Percentiles rank a stretch among this genome's conserved stretches.
These are phyloP conservation scores for Papilionanthe hybrid DNA, from an alignment of 116 monocot genomes.

Conservation along the genomic window DNA sequence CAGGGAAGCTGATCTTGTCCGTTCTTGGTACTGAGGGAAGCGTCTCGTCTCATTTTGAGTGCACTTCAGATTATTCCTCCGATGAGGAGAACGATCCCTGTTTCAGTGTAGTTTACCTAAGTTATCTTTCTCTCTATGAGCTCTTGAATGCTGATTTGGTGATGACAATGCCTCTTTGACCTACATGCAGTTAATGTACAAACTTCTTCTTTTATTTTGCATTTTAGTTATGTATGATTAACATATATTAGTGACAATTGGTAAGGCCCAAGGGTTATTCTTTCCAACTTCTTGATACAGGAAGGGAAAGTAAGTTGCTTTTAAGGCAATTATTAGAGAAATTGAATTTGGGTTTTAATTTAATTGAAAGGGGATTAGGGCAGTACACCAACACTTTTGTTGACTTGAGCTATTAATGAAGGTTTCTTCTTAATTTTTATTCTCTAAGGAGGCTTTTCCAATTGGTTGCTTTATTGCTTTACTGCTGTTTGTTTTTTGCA, in stretches of 20 bases:
- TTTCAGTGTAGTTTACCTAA: constrained; percentile 7
- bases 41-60: constrained; percentile 17
- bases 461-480: not conserved
- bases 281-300: not conserved
- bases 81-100: constrained; percentile 10
- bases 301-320: not conserved
- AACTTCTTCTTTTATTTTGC: not conserved
- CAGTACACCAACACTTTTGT: not conserved
- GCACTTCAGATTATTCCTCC: not conserved
- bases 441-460: not conserved
- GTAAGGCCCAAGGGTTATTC: not conserved
- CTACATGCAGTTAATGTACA: too few relatives aligned
- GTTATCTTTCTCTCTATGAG: not conserved
- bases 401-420: not conserved
- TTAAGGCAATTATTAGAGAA: not conserved
- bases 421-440: not conserved
- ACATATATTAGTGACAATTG: not conserved
- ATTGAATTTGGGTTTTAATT: not conserved
- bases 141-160: not conserved
- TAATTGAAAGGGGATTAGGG: not conserved
- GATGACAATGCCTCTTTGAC: not conserved
- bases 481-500: not conserved
- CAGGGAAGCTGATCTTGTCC: constrained; percentile 57
- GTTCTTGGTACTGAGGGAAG: constrained; percentile 37
- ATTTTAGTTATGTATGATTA: not conserved